phyloP scores from a whole-genome alignment of 2,329 filamentous ascomycete genomes.

The Dactylella cylindrospora region DNA sequence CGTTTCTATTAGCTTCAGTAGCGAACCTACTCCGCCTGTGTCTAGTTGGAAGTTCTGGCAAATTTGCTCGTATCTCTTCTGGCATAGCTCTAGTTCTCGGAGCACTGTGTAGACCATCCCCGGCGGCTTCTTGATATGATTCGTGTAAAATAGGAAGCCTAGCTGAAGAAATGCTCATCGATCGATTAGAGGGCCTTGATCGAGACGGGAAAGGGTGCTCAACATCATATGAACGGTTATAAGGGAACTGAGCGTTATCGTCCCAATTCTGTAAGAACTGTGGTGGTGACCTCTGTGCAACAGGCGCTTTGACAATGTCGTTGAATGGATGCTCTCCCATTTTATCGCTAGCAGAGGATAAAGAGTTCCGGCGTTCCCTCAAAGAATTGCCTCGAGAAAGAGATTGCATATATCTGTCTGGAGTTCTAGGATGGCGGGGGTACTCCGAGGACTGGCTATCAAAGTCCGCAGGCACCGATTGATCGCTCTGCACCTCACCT shows the following conservation, averaged over 20 bases:
- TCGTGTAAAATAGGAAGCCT: constrained; percentile 38
- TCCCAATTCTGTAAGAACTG: constrained; percentile 37
- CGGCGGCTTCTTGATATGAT: constrained; percentile 25
- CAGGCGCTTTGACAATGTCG: constrained; percentile 27
- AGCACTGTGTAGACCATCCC: constrained; percentile 8
- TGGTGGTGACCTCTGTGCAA: constrained; percentile 35
- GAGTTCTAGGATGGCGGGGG: constrained; percentile 38
- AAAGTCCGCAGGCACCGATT: constrained; percentile 26
- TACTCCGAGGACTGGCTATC: constrained; percentile 38
- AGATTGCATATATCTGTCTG: constrained; percentile 33
- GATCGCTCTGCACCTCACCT: constrained; percentile 1
- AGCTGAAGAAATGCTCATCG: constrained; percentile 22
- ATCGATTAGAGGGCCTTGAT: constrained; percentile 13
- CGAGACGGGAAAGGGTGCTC: constrained; percentile 11
- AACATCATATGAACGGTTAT: constrained; percentile 22
- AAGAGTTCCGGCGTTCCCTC: constrained; percentile 33
- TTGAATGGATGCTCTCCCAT: constrained; percentile 1
- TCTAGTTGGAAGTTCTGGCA: background rate
- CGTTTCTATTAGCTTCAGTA: constrained; percentile 3
- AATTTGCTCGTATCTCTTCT: background rate
- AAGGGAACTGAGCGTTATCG: constrained; percentile 21
- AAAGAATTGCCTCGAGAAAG: constrained; percentile 21
- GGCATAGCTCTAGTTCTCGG: constrained; percentile 11
- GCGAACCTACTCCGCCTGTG: constrained; percentile 2
- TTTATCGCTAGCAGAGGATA: constrained; percentile 23